A percentile compares a stretch with the other conserved stretches of the same genome.
phyloP scores from a whole-genome alignment of 768 basidiomycete genomes.

The Mrakia gelida region DNA sequence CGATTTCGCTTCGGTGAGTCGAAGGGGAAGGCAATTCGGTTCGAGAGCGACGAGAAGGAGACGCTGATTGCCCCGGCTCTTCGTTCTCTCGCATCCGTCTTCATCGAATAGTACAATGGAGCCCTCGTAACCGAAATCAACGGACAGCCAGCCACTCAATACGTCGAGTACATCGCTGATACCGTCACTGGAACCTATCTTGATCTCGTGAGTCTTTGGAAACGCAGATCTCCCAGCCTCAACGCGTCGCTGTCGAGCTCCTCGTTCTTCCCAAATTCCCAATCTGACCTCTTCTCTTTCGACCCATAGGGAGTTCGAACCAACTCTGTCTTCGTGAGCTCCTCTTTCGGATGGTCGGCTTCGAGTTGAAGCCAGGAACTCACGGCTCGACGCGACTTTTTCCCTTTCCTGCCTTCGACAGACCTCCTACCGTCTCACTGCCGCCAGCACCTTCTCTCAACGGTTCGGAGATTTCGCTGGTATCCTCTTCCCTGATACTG shows the following conservation, averaged over 20 bases:
- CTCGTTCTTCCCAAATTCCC: background rate
- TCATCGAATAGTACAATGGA: conserved; percentile 46
- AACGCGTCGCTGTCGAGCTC: background rate
- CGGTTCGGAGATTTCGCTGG: conserved; percentile 58
- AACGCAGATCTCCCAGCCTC: background rate
- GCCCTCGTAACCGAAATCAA: conserved; percentile 57
- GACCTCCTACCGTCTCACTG: conserved; percentile 57
- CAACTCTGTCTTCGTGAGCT: conserved; percentile 6
- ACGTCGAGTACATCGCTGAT: conserved; percentile 56
- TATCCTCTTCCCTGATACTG: conserved; percentile 49
- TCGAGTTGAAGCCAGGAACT: background rate
- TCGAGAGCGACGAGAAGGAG: too few relatives aligned
- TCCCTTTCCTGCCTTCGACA: background rate
- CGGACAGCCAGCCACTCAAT: conserved; percentile 54
- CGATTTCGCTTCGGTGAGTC: conserved; percentile 45
- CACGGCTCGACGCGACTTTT: background rate
- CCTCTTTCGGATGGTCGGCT: background rate
- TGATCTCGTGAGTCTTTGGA: conserved; percentile 48
- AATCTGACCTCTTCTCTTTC: background rate
- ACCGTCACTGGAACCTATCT: conserved; percentile 63
- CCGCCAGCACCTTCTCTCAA: conserved; percentile 53
- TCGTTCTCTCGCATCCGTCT: background rate
- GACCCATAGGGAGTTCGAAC: background rate
- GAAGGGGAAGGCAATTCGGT: background rate
- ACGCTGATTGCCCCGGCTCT: too few relatives aligned